Percentiles rank a stretch among this genome's conserved stretches.
These are phyloP conservation scores for Crithidia brevicula DNA, from an alignment of 208 protist species.

Conservation along the genomic window DNA sequence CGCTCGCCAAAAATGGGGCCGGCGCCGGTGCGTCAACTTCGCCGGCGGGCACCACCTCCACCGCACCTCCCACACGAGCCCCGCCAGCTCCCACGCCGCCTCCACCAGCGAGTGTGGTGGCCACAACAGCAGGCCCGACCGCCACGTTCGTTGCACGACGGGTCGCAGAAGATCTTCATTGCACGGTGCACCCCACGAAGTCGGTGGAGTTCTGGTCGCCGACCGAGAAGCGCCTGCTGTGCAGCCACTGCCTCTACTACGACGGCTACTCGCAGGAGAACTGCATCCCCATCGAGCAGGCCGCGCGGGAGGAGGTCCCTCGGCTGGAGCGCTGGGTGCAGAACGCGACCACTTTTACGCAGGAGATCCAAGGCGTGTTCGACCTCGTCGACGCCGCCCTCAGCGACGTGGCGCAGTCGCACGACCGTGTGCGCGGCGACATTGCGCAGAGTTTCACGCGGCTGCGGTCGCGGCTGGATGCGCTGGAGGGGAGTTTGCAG, in stretches of 20 bases:
- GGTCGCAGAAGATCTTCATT: conserved; percentile 27
- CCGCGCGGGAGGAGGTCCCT: conserved; percentile 45
- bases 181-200: conserved; percentile 58
- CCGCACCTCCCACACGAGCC: background rate
- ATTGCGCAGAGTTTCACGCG: conserved; percentile 49
- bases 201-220: conserved; percentile 82
- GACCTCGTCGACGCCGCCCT: conserved; percentile 60
- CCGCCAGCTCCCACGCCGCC: background rate
- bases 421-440: conserved; percentile 38
- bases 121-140: background rate
- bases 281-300: conserved; percentile 68
- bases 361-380: conserved; percentile 61
- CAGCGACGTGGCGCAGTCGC: conserved; percentile 43
- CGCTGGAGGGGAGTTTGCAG: conserved; percentile 46
- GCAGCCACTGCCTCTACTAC: conserved; percentile 82
- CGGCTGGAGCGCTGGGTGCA: conserved; percentile 63
- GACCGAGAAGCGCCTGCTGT: conserved; percentile 66
- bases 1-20: no score
- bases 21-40: no score
- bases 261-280: conserved; percentile 70
- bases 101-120: background rate
- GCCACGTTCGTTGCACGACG: background rate
- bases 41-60: background rate
- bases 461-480: conserved; percentile 44
- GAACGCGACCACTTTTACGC: conserved; percentile 63